Conservation (phyloP, 768 basidiomycete species). For the Termitomyces sp. region DNA sequence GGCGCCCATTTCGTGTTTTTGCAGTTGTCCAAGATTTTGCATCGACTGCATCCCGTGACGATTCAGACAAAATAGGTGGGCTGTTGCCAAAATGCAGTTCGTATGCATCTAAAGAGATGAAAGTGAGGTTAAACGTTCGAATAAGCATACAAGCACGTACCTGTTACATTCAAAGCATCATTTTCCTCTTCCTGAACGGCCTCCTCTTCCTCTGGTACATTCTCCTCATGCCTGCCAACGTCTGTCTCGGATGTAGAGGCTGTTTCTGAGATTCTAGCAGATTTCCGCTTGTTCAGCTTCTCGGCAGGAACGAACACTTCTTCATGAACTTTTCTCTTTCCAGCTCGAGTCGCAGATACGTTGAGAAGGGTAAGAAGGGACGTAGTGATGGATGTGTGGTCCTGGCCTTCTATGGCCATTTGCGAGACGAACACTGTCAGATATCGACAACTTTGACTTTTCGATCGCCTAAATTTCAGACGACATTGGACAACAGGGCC, state of each 20-base stretch:
- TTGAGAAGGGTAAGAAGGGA: slow-evolving; percentile 86
- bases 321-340: slow-evolving; percentile 47
- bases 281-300: slow-evolving; percentile 71
- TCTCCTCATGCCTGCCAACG: slow-evolving; percentile 9
- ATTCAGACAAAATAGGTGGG: slow-evolving; percentile 47
- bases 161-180: slow-evolving; percentile 24
- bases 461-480: slow-evolving; percentile 18
- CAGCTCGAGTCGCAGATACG: slow-evolving; percentile 75
- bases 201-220: slow-evolving; percentile 11
- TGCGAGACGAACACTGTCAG: background rate
- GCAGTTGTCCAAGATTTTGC: slow-evolving; percentile 52
- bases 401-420: slow-evolving; percentile 12
- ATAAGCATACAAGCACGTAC: slow-evolving; percentile 14
- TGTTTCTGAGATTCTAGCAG: slow-evolving; percentile 29
- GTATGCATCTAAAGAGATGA: slow-evolving; percentile 42
- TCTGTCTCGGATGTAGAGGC: slow-evolving; percentile 6
- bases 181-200: slow-evolving; percentile 19
- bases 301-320: slow-evolving; percentile 41
- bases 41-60: slow-evolving; percentile 50
- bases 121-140: background rate
- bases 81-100: slow-evolving; percentile 72
- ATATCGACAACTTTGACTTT: background rate
- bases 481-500: slow-evolving; percentile 20
- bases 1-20: slow-evolving; percentile 47
- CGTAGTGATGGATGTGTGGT: slow-evolving; percentile 57